Conservation (phyloP, 345 rosid genomes). For the Acer campestre region DNA sequence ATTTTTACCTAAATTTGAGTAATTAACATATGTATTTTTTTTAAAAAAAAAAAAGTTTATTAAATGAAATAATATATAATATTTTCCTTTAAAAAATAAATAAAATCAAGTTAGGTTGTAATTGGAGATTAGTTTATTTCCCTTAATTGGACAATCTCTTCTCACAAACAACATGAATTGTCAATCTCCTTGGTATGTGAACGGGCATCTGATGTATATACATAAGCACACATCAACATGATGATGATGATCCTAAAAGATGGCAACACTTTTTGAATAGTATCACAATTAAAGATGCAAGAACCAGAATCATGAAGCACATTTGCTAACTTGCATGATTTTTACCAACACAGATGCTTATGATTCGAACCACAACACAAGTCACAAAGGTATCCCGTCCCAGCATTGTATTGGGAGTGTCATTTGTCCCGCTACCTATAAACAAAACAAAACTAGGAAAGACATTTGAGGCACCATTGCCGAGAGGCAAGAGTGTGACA, state of each 20-base stretch:
- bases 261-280: conserved; percentile 32
- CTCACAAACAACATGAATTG: conserved; percentile 67
- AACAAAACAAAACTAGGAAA: conserved; percentile 76
- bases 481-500: conserved; percentile 86
- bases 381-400: conserved; percentile 85
- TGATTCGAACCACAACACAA: conserved; percentile 75
- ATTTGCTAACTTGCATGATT: conserved; percentile 41
- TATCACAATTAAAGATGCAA: conserved; percentile 52
- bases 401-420: conserved; percentile 63
- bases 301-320: conserved; percentile 60
- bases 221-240: conserved; percentile 29
- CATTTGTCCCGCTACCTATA: conserved; percentile 53
- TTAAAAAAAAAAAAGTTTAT: too few relatives aligned
- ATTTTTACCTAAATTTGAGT: too few relatives aligned
- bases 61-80: too few relatives aligned
- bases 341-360: conserved; percentile 46
- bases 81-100: too few relatives aligned
- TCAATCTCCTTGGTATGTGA: conserved; percentile 50
- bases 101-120: too few relatives aligned
- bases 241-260: conserved; percentile 25
- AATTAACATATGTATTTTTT: too few relatives aligned
- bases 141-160: conserved; percentile 62
- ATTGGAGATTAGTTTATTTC: too few relatives aligned
- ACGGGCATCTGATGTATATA: conserved; percentile 63
- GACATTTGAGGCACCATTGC: conserved; percentile 90